These are phyloP conservation scores for Trichomonas tenax DNA, from an alignment of 208 protist species.

Conservation along the genomic window DNA sequence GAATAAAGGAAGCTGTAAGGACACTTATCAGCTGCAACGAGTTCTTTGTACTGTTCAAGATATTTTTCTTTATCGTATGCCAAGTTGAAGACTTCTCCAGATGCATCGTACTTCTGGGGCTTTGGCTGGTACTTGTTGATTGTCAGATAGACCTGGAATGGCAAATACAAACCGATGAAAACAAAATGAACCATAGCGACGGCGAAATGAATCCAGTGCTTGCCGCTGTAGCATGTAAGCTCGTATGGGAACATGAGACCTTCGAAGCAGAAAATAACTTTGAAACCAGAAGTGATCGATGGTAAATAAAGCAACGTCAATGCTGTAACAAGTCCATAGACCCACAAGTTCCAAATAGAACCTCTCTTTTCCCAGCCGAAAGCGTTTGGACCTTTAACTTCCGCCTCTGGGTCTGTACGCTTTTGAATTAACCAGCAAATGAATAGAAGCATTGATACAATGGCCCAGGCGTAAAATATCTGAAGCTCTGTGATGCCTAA, in stretches of 20 bases:
- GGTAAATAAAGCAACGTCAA: background rate
- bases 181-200: background rate
- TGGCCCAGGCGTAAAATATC: background rate
- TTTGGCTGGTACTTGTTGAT: slow-evolving; percentile 11
- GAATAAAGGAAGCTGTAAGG: background rate
- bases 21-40: background rate
- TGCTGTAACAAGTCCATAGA: background rate
- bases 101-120: background rate
- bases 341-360: background rate
- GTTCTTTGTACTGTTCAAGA: background rate
- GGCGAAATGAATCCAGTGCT: background rate
- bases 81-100: background rate
- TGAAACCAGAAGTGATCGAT: background rate
- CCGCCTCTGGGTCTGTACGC: background rate
- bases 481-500: background rate
- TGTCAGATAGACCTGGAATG: background rate
- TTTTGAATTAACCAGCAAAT: background rate
- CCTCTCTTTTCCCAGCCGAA: background rate
- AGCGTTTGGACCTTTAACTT: slow-evolving; percentile 2
- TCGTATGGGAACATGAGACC: background rate
- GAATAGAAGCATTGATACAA: background rate
- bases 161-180: background rate
- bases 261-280: background rate
- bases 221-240: background rate
- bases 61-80: background rate